Conservation (phyloP, 106 monocot genomes). For the Acorus calamus region DNA sequence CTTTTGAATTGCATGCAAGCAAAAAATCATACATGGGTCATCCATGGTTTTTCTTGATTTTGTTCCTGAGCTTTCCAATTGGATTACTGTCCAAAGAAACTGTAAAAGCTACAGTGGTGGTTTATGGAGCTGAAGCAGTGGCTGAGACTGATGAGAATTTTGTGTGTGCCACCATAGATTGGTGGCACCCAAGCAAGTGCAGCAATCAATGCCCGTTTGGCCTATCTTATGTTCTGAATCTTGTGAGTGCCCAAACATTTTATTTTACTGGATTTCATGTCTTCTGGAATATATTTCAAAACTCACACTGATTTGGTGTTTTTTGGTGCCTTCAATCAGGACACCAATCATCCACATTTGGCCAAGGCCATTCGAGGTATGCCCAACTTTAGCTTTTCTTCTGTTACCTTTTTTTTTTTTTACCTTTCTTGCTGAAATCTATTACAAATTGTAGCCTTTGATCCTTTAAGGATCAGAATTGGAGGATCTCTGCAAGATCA, state of each 20-base stretch:
- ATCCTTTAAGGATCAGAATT: slow-evolving; percentile 26
- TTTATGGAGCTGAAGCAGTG: slow-evolving; percentile 14
- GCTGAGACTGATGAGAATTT: slow-evolving; percentile 35
- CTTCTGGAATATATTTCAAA: neutral
- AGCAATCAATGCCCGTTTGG: slow-evolving; percentile 45
- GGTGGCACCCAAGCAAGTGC: slow-evolving; percentile 61
- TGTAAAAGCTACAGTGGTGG: slow-evolving; percentile 12
- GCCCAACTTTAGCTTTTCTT: neutral
- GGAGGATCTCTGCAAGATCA: slow-evolving; percentile 59
- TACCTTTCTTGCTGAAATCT: neutral
- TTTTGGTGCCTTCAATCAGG: no score
- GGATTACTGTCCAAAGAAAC: no score
- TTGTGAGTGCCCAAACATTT: slow-evolving; percentile 9
- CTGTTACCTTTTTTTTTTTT: neutral
- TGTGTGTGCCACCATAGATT: slow-evolving; percentile 46
- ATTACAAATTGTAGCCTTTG: slow-evolving; percentile 36
- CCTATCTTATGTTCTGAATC: slow-evolving; percentile 25
- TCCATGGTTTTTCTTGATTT: no score
- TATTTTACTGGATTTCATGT: neutral
- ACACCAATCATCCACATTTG: no score
- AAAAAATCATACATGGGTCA: no score
- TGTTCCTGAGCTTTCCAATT: no score
- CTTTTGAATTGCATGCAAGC: no score
- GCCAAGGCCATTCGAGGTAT: no score
- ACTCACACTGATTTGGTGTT: neutral